Conservation (phyloP, 768 basidiomycete species). For the Suillus brevipes region DNA sequence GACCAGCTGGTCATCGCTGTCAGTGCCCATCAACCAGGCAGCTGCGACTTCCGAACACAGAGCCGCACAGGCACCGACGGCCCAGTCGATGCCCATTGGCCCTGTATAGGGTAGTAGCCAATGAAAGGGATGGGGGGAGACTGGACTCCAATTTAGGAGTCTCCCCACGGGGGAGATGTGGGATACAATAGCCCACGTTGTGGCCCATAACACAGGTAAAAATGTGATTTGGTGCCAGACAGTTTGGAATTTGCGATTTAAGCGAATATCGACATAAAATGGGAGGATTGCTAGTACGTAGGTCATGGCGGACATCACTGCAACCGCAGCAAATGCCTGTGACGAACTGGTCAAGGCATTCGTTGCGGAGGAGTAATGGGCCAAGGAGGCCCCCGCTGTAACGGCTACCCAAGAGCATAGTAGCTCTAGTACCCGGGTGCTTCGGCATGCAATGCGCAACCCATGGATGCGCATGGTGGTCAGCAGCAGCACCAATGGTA, state of each 20-base stretch:
- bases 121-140: slow-evolving; percentile 51
- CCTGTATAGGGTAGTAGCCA: slow-evolving; percentile 68
- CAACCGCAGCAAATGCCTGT: slow-evolving; percentile 49
- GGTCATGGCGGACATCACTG: slow-evolving; percentile 41
- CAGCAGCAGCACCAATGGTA: slow-evolving; percentile 34
- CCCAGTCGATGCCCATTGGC: slow-evolving; percentile 66
- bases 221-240: slow-evolving; percentile 49
- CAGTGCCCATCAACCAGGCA: slow-evolving; percentile 55
- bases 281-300: slow-evolving; percentile 44
- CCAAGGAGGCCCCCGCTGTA: slow-evolving; percentile 41
- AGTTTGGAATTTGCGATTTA: slow-evolving; percentile 29
- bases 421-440: slow-evolving; percentile 29
- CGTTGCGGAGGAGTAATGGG: slow-evolving; percentile 44
- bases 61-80: slow-evolving; percentile 74
- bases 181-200: slow-evolving; percentile 55
- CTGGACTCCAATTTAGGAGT: slow-evolving; percentile 70
- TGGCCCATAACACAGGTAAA: slow-evolving; percentile 73
- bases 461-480: slow-evolving; percentile 31
- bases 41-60: slow-evolving; percentile 56
- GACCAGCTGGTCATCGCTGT: slow-evolving; percentile 15
- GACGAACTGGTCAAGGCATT: slow-evolving; percentile 56
- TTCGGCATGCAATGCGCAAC: slow-evolving; percentile 30
- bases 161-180: slow-evolving; percentile 67
- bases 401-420: slow-evolving; percentile 39
- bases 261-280: slow-evolving; percentile 40